Conservation (phyloP, 495 filamentous ascomycete species). For the Paragyromitra xinjiangensis region DNA sequence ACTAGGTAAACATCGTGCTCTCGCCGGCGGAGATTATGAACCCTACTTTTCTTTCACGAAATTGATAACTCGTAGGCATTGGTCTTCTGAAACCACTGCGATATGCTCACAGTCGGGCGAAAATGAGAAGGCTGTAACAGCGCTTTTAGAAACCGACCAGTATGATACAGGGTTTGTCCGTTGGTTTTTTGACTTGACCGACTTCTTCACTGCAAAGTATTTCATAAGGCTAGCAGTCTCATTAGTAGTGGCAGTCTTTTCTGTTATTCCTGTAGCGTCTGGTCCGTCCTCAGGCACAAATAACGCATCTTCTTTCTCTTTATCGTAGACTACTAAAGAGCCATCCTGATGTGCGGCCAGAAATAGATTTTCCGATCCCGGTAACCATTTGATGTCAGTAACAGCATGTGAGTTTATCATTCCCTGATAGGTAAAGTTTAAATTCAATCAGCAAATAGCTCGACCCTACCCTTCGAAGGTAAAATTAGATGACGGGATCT, state of each 20-base stretch:
- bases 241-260: slow-evolving; percentile 41
- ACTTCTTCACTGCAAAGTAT: slow-evolving; percentile 71
- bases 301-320: slow-evolving; percentile 94
- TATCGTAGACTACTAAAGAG: slow-evolving; percentile 94
- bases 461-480: not conserved
- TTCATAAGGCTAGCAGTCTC: slow-evolving; percentile 42
- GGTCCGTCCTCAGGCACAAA: slow-evolving; percentile 67
- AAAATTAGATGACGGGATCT: slow-evolving; percentile 37
- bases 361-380: slow-evolving; percentile 92
- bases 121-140: slow-evolving; percentile 87
- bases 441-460: slow-evolving; percentile 32
- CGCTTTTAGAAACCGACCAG: slow-evolving; percentile 90
- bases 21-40: not conserved
- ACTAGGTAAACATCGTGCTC: slow-evolving; percentile 35
- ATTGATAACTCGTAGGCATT: slow-evolving; percentile 86
- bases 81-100: slow-evolving; percentile 93
- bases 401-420: slow-evolving; percentile 85
- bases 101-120: slow-evolving; percentile 85
- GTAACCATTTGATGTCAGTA: slow-evolving; percentile 89
- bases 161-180: slow-evolving; percentile 89
- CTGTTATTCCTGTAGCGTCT: slow-evolving; percentile 43
- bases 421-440: slow-evolving; percentile 64
- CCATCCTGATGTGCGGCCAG: slow-evolving; percentile 93
- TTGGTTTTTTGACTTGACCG: slow-evolving; percentile 89
- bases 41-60: slow-evolving; percentile 88